Evolutionary conservation across 2,329 filamentous ascomycete genomes (phyloP).

Genomic region (Myriosclerotinia duriaeana): DNA sequence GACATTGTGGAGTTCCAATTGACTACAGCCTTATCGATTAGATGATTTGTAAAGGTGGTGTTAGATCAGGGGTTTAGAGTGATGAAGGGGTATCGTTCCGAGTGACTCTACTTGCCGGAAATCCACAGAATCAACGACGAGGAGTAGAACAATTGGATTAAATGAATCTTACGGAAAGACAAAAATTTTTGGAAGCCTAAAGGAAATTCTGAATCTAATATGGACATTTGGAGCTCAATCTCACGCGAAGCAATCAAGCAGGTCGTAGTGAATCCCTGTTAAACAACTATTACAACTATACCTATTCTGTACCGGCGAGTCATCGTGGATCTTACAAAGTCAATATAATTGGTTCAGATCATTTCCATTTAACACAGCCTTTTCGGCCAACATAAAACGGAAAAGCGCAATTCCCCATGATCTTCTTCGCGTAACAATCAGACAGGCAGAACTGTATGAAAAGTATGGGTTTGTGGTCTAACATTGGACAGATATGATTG

Average conservation of each 20-base stretch:
- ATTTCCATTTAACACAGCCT: background rate
- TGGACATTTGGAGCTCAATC: conserved; percentile 16
- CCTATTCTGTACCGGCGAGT: conserved; percentile 19
- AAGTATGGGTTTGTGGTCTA: background rate
- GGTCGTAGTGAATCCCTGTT: conserved; percentile 5
- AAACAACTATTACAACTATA: background rate
- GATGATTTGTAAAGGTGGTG: background rate
- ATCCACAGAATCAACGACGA: conserved; percentile 11
- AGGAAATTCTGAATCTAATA: conserved; percentile 14
- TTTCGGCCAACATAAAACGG: conserved; percentile 17
- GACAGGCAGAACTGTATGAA: background rate
- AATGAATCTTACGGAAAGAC: conserved; percentile 15
- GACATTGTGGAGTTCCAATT: conserved; percentile 9
- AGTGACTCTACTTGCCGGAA: conserved; percentile 13
- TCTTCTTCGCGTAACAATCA: conserved; percentile 6
- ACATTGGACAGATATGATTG: conserved; percentile 4
- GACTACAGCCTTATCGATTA: conserved; percentile 19
- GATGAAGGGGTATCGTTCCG: background rate
- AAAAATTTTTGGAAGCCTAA: background rate
- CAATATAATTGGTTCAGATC: background rate
- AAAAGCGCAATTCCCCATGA: conserved; percentile 15
- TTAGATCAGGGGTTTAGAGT: background rate
- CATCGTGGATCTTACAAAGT: background rate
- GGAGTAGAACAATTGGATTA: background rate
- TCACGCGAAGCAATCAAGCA: conserved; percentile 4